A percentile compares a stretch with the other conserved stretches of the same genome.
Evolutionary conservation across 2,329 filamentous ascomycete species (phyloP).

Genomic region (Penicillium corylophilum): DNA sequence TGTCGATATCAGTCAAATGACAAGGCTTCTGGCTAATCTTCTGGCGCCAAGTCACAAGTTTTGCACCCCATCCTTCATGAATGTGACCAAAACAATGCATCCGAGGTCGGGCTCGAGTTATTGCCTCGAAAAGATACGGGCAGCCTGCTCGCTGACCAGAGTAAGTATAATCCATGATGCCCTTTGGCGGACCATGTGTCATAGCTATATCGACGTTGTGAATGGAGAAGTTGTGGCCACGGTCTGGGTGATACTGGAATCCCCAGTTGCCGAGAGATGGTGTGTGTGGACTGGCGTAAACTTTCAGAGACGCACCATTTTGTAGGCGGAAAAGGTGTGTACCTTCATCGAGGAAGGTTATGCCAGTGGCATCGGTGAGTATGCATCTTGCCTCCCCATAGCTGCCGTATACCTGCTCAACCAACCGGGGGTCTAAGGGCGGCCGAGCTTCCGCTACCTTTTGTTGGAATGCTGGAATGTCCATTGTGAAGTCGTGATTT

Average conservation of each 20-base stretch:
- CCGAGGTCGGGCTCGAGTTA: conserved; percentile 30
- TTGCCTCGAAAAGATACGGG: conserved; percentile 13
- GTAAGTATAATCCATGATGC: conserved; percentile 50
- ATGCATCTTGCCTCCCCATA: conserved; percentile 41
- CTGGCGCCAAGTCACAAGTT: conserved; percentile 53
- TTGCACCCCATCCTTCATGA: conserved; percentile 57
- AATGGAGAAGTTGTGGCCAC: conserved; percentile 41
- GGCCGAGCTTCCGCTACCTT: conserved; percentile 31
- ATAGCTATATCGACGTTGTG: conserved; percentile 49
- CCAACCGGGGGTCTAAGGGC: conserved; percentile 26
- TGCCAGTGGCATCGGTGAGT: conserved; percentile 41
- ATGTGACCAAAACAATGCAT: conserved; percentile 46
- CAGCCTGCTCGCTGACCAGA: conserved; percentile 33
- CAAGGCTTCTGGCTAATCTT: conserved; percentile 34
- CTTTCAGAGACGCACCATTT: conserved; percentile 51
- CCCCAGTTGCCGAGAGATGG: conserved; percentile 49
- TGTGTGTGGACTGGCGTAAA: conserved; percentile 58
- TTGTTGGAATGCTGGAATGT: conserved; percentile 37
- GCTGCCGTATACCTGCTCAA: conserved; percentile 42
- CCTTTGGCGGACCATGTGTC: conserved; percentile 57
- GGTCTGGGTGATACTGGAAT: conserved; percentile 48
- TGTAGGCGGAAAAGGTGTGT: conserved; percentile 47
- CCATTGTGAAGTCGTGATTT: conserved; percentile 54
- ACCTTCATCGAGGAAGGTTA: conserved; percentile 54
- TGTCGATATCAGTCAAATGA: conserved; percentile 50